Evolutionary conservation across 345 rosid genomes (phyloP), one percentile per base, ranked within the genome.

Genomic region (Salix viminalis): DNA sequence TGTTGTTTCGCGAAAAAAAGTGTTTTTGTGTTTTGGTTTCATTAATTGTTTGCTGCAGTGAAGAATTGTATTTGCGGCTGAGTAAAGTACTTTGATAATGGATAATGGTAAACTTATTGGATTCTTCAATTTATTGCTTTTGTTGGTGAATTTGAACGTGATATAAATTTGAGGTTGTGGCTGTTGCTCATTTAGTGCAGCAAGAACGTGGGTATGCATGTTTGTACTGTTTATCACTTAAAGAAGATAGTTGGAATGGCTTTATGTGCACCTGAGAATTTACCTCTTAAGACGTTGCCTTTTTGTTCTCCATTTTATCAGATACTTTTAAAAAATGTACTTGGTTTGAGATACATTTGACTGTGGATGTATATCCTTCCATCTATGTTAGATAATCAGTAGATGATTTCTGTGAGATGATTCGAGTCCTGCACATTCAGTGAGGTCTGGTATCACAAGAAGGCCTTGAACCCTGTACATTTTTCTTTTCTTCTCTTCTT

Each of bases 101-200:
- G 46, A 7, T 65, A 48, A 34, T 60, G 76, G 67, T 60, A 54
- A 58, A 60, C 46, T 34, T n/a, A 58, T 62, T 36, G 48, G 67
- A 75, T 75, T 50, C 26, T 65, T n/a, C 30, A 21, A 65, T 67
- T 50, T 36, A 75, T 67, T 75, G 48, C 71, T 13, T 32, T 48
- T 65, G 46, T 3, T 75, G 23, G 32, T 50, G 34, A 19, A 14
- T 56, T 75, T 48, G 62, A n/a, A 58, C 14, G 4, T 16, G 23
- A 64, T 58, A 5, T 41, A 44, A 42, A 37, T 56, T n/a, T 12
- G 26, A 18, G 23, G 24, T 30, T 7, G 21, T 11, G 34, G 32
- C 0, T 50, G 50, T 52, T 23, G 65, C 23, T 75, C 64, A 34
- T 67, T 23, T 23, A 56, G 21, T 52, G 8, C 41, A 5, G 15